phyloP scores from a whole-genome alignment of 352 stramenopile species.

The Albugo laibachii region DNA sequence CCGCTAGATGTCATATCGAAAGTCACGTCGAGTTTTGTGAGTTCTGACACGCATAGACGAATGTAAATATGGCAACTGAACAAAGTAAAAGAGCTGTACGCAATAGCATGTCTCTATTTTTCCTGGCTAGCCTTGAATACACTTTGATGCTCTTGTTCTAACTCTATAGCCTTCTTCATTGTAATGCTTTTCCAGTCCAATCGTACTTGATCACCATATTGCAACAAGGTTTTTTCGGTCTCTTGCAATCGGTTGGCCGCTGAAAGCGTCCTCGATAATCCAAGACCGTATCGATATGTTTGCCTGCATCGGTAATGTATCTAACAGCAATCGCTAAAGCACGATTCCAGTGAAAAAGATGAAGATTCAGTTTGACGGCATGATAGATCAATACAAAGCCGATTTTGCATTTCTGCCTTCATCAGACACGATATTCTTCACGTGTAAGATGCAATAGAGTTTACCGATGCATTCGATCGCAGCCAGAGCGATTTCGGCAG shows the following conservation, averaged over 20 bases:
- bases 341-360: conserved; percentile 78
- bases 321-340: conserved; percentile 80
- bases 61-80: too few species aligned
- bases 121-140: too few species aligned
- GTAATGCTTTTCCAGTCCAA: conserved; percentile 79
- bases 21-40: background rate
- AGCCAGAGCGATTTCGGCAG: conserved; percentile 81
- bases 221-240: conserved; percentile 74
- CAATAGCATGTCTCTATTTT: too few species aligned
- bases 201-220: conserved; percentile 66
- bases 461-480: conserved; percentile 84
- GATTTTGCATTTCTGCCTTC: conserved; percentile 79
- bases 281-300: conserved; percentile 80
- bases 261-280: conserved; percentile 74
- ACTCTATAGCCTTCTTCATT: conserved; percentile 80
- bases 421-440: conserved; percentile 67
- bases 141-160: conserved; percentile 41
- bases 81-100: too few species aligned
- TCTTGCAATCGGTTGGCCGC: conserved; percentile 74
- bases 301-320: conserved; percentile 65
- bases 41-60: too few species aligned
- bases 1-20: conserved; percentile 36
- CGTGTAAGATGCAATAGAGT: conserved; percentile 82
- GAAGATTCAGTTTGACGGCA: conserved; percentile 87
- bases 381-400: conserved; percentile 81